phyloP scores from a whole-genome alignment of 2,329 filamentous ascomycete species.

The Aspergillus uvarum region DNA sequence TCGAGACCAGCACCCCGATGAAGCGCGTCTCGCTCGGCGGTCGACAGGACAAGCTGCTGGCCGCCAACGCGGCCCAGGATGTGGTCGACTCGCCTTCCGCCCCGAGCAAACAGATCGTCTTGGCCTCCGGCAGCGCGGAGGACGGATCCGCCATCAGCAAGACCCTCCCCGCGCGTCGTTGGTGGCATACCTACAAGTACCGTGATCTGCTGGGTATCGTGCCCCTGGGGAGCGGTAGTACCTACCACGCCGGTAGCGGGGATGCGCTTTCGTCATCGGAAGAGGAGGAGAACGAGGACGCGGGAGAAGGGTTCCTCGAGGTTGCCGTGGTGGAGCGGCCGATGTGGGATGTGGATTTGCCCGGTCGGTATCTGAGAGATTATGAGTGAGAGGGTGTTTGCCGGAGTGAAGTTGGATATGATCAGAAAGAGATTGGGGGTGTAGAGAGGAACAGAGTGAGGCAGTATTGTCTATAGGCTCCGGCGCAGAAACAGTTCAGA shows the following conservation, averaged over 20 bases:
- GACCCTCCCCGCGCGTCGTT: conserved; percentile 31
- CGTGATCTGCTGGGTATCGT: conserved; percentile 81
- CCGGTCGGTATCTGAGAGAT: conserved; percentile 50
- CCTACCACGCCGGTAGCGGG: conserved; percentile 24
- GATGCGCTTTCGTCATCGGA: conserved; percentile 13
- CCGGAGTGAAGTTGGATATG: no score
- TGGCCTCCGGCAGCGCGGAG: conserved; percentile 20
- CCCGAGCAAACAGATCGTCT: conserved; percentile 25
- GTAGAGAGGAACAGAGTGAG: no score
- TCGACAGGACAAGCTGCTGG: conserved; percentile 17
- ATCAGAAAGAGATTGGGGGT: no score
- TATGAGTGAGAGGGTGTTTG: neutral
- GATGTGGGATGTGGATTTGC: conserved; percentile 75
- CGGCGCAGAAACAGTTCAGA: no score
- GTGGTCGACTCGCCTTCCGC: conserved; percentile 17
- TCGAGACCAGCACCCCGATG: conserved; percentile 23
- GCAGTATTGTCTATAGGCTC: no score
- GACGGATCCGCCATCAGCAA: conserved; percentile 6
- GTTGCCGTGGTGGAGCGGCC: conserved; percentile 87
- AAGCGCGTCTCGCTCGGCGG: conserved; percentile 16
- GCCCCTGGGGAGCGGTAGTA: conserved; percentile 46
- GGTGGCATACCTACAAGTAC: conserved; percentile 90
- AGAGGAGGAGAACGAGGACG: conserved; percentile 30
- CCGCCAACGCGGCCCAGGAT: conserved; percentile 1
- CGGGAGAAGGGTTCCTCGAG: conserved; percentile 51